Evolutionary conservation across 352 stramenopile genomes (phyloP).

Genomic region (Phytophthora pseudosyringae): DNA sequence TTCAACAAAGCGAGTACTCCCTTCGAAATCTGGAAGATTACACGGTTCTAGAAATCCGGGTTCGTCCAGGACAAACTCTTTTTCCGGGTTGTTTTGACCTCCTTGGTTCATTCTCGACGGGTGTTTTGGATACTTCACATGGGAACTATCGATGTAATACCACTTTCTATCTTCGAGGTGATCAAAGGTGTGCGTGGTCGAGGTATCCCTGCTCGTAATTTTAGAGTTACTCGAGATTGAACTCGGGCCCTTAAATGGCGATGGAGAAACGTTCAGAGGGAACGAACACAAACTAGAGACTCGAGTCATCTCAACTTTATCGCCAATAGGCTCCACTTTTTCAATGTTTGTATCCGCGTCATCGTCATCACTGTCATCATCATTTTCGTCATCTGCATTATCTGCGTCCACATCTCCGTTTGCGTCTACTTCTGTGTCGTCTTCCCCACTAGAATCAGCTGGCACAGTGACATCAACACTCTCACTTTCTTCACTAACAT

Average conservation of each 20-base stretch:
- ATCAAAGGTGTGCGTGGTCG: slow-evolving; percentile 6
- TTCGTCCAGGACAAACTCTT: slow-evolving; percentile 37
- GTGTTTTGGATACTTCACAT: slow-evolving; percentile 44
- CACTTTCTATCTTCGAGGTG: slow-evolving; percentile 39
- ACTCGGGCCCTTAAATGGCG: slow-evolving; percentile 1
- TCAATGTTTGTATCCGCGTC: slow-evolving; percentile 31
- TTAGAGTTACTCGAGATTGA: slow-evolving; percentile 17
- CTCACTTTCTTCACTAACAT: neutral
- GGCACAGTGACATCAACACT: neutral
- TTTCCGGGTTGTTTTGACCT: slow-evolving; percentile 27
- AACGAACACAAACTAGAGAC: slow-evolving; percentile 14
- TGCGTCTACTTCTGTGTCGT: slow-evolving; percentile 16
- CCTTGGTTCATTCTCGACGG: slow-evolving; percentile 29
- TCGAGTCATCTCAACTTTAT: neutral
- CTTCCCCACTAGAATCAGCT: slow-evolving; percentile 16
- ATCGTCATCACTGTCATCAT: slow-evolving; percentile 57
- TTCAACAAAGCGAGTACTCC: slow-evolving; percentile 22
- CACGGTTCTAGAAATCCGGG: slow-evolving; percentile 36
- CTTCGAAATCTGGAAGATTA: slow-evolving; percentile 20
- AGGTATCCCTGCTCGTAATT: slow-evolving; percentile 10
- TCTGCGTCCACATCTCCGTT: slow-evolving; percentile 16
- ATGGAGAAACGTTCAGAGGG: neutral
- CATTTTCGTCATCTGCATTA: slow-evolving; percentile 39
- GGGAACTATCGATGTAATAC: slow-evolving; percentile 34
- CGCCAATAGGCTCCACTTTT: neutral